Base-by-base conservation (phyloP, 2,329 filamentous ascomycete genomes). In the Seiridium unicorne region DNA sequence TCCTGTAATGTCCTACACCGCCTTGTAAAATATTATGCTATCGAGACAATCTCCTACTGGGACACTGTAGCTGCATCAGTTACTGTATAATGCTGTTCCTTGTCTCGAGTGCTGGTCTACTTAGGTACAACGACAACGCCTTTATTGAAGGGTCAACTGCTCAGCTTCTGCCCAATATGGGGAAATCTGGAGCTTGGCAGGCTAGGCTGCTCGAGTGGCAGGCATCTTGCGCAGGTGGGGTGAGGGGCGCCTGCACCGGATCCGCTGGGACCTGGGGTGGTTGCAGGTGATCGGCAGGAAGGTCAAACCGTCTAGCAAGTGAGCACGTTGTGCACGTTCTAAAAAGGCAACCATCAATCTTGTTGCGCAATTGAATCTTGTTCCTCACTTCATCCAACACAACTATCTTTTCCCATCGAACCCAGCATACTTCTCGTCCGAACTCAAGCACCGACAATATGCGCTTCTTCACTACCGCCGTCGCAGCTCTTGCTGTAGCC, bases 391-490 rank as follows among this genome's bases (percentile, higher is more conserved):
- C 18, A 26, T 26, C 18, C 18, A 26, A 26, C 1, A 26, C 18
- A 26, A 26, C 18, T 26, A 26, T 26, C 18, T 26, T 26, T 26
- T 2, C 38, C 38, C 7, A 48, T 18, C n/a, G n/a, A 48, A 48
- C 26, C 46, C 38, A 42, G 7, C 38, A 13, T 8, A 7, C 13
- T 42, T 2, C 38, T 42, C 7, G 38, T 13, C 7, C 38, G 38
- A 42, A 7, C 38, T 42, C 38, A 8, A 42, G 7, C 38, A 42
- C 7, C 49, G 31, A 34, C 64, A 64, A 61, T 70, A 82, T 94
- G 91, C 91, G 84, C 77, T 77, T 88, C 67, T 73, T 78, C 61
- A 65, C 80, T 13, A 71, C 84, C 62, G 69, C 89, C 66, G 71
- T 84, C 63, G 76, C 85, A 58, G 74, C 86, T 55, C 76, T 90